Conservation (phyloP, 2,329 filamentous ascomycete species). For the Bipolaris oryzae region DNA sequence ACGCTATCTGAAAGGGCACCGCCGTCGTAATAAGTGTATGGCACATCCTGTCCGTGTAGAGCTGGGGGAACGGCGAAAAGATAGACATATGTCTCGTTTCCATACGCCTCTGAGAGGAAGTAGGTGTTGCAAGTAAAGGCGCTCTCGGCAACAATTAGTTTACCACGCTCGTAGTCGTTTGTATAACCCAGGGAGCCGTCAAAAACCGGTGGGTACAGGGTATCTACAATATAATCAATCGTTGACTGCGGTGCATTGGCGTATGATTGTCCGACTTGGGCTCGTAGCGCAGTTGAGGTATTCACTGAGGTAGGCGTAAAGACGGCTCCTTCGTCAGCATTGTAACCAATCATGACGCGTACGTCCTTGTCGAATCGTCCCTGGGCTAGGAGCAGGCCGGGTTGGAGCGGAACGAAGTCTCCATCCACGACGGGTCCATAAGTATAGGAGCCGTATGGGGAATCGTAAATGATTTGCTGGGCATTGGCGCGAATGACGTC, state of each 20-base stretch:
- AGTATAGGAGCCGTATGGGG: slow-evolving; percentile 41
- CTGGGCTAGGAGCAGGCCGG: slow-evolving; percentile 44
- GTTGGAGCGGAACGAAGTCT: slow-evolving; percentile 39
- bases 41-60: slow-evolving; percentile 59
- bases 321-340: slow-evolving; percentile 53
- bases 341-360: slow-evolving; percentile 50
- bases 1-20: slow-evolving; percentile 26
- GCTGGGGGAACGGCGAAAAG: slow-evolving; percentile 60
- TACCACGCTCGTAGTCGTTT: slow-evolving; percentile 51
- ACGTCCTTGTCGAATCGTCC: slow-evolving; percentile 47
- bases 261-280: slow-evolving; percentile 32
- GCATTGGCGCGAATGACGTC: slow-evolving; percentile 44
- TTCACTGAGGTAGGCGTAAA: slow-evolving; percentile 51
- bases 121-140: slow-evolving; percentile 60
- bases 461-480: slow-evolving; percentile 38
- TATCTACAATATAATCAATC: slow-evolving; percentile 52
- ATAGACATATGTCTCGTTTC: slow-evolving; percentile 58
- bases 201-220: slow-evolving; percentile 59
- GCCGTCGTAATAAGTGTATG: slow-evolving; percentile 60
- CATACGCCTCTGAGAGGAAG: slow-evolving; percentile 56
- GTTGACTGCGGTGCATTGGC: slow-evolving; percentile 39
- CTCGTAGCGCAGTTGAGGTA: slow-evolving; percentile 38
- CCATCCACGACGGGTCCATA: slow-evolving; percentile 48
- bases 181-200: slow-evolving; percentile 56
- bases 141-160: slow-evolving; percentile 52